Evolutionary conservation across 495 filamentous ascomycete genomes (phyloP).

Genomic region (Glarea lozoyensis): DNA sequence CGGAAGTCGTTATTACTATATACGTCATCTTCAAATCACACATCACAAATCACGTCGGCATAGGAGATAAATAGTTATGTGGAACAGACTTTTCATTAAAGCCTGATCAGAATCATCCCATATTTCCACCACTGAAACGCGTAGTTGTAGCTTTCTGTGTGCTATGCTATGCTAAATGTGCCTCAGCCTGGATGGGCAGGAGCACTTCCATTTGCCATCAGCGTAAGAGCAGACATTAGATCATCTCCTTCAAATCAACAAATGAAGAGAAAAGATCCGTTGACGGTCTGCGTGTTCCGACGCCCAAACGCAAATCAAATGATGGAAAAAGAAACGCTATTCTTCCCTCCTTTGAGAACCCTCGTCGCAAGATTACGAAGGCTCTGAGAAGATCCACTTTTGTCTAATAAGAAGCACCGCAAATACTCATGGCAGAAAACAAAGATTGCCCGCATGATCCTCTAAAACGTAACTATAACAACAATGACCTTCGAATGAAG

Average conservation of each 20-base stretch:
- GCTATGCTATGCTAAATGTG: conserved; percentile 9
- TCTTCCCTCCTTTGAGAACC: conserved; percentile 2
- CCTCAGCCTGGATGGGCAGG: conserved; percentile 20
- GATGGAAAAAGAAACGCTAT: conserved; percentile 17
- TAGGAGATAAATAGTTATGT: no score
- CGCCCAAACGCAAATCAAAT: conserved; percentile 10
- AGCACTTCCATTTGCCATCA: conserved; percentile 23
- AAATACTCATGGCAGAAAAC: conserved; percentile 25
- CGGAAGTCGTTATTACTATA: no score
- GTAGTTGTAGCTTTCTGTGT: background rate
- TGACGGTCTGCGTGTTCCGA: conserved; percentile 9
- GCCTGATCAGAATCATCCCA: no score
- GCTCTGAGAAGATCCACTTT: conserved; percentile 35
- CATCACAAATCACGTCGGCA: no score
- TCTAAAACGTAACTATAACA: conserved; percentile 25
- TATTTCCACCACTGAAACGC: background rate
- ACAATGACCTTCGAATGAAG: conserved; percentile 20
- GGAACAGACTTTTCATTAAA: no score
- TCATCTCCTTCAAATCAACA: conserved; percentile 3
- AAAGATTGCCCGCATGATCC: conserved; percentile 23
- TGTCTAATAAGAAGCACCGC: conserved; percentile 40
- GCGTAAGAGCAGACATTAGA: conserved; percentile 7
- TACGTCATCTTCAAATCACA: no score
- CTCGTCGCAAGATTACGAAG: conserved; percentile 2
- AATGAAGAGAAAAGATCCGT: conserved; percentile 6